Evolutionary conservation across 371 early-diverging fungal species (phyloP).

Genomic region (Capillidium heterosporum): DNA sequence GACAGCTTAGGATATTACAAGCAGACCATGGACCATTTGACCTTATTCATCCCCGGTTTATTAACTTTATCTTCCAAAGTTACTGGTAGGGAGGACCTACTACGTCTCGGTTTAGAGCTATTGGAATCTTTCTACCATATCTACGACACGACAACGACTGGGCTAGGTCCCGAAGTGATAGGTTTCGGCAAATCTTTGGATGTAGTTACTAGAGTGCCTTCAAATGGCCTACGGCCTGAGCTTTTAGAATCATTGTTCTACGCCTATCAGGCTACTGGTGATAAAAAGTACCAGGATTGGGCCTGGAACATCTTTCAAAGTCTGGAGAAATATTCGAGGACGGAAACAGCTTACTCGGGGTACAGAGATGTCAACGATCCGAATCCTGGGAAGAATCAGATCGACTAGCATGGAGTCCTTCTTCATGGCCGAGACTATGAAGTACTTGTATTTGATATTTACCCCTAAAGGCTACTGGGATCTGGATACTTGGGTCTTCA

Average conservation of each 20-base stretch:
- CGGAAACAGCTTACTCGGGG: not conserved
- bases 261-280: constrained; percentile 50
- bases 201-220: not conserved
- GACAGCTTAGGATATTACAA: constrained; percentile 12
- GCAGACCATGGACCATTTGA: constrained; percentile 80
- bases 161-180: constrained; percentile 9
- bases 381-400: constrained; percentile 20
- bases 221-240: constrained; percentile 18
- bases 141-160: constrained; percentile 4
- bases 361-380: not conserved
- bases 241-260: constrained; percentile 60
- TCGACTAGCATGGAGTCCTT: constrained; percentile 50
- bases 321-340: not conserved
- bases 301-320: constrained; percentile 25
- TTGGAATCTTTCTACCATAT: constrained; percentile 10
- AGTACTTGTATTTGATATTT: constrained; percentile 84
- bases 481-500: constrained; percentile 65
- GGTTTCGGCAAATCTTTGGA: not conserved
- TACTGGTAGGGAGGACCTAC: not conserved
- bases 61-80: constrained; percentile 52
- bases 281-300: constrained; percentile 50
- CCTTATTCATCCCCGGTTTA: constrained; percentile 79
- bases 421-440: constrained; percentile 77
- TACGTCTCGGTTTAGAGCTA: not conserved
- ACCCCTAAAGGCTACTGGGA: constrained; percentile 11